phyloP scores from a whole-genome alignment of 2,329 filamentous ascomycete species.

The Lecanoromycetidae sp. region DNA sequence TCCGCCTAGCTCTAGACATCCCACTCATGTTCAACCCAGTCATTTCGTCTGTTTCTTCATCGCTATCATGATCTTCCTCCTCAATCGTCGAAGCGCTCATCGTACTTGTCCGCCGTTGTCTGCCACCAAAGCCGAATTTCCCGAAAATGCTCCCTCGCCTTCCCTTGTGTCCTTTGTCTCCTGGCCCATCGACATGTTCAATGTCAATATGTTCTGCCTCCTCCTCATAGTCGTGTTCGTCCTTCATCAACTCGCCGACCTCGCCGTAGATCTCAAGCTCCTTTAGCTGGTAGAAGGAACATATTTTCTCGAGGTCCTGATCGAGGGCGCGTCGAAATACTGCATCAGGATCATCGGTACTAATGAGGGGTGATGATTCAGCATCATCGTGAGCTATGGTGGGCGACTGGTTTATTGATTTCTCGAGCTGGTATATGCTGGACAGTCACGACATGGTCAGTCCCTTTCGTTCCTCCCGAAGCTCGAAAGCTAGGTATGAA shows the following conservation, averaged over 20 bases:
- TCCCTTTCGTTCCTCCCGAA: neutral
- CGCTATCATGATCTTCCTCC: conserved; percentile 40
- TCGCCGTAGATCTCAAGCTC: conserved; percentile 78
- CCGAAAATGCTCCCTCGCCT: conserved; percentile 42
- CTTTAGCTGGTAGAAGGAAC: conserved; percentile 79
- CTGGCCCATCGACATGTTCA: conserved; percentile 32
- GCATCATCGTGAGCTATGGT: conserved; percentile 50
- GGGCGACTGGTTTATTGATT: conserved; percentile 54
- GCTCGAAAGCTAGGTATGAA: conserved; percentile 11
- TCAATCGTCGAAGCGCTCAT: conserved; percentile 25
- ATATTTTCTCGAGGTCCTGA: conserved; percentile 86
- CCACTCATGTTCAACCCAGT: conserved; percentile 23
- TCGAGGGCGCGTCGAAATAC: conserved; percentile 74
- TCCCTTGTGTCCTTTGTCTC: conserved; percentile 32
- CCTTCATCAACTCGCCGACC: conserved; percentile 61
- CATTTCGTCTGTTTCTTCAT: conserved; percentile 52
- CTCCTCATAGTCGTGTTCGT: conserved; percentile 57
- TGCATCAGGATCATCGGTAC: conserved; percentile 58
- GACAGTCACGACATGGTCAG: conserved; percentile 21
- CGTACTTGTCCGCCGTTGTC: conserved; percentile 35
- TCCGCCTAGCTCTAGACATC: conserved; percentile 23
- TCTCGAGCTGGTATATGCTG: conserved; percentile 92
- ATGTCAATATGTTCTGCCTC: conserved; percentile 37
- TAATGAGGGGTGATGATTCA: conserved; percentile 74
- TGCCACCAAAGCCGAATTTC: conserved; percentile 32